These are phyloP conservation scores for Fonsecaea pedrosoi DNA, from an alignment of 2,329 filamentous ascomycete genomes.

Conservation along the genomic window DNA sequence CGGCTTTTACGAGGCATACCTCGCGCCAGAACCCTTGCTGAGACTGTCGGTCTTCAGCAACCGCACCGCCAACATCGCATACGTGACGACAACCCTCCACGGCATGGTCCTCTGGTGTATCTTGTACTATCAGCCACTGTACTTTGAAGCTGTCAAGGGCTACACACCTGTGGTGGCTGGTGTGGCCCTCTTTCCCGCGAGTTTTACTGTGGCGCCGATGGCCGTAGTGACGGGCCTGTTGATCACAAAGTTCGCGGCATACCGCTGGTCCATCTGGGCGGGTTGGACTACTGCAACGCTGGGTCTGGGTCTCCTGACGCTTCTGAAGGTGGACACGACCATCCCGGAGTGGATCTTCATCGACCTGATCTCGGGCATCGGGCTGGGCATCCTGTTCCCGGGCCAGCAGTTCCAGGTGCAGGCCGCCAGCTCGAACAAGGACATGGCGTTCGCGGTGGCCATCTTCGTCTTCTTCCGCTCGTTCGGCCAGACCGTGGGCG, in stretches of 20 bases:
- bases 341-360: slow-evolving; percentile 59
- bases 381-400: slow-evolving; percentile 70
- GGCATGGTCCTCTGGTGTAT: slow-evolving; percentile 58
- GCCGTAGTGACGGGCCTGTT: slow-evolving; percentile 63
- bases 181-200: slow-evolving; percentile 65
- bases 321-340: slow-evolving; percentile 36
- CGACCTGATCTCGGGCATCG: slow-evolving; percentile 68
- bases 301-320: slow-evolving; percentile 61
- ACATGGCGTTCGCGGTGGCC: slow-evolving; percentile 67
- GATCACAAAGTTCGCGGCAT: slow-evolving; percentile 63
- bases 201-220: slow-evolving; percentile 68
- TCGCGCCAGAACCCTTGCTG: slow-evolving; percentile 60
- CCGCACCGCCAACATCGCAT: slow-evolving; percentile 57
- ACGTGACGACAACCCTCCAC: slow-evolving; percentile 63
- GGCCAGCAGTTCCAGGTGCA: slow-evolving; percentile 69
- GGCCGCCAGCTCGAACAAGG: slow-evolving; percentile 62
- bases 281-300: slow-evolving; percentile 68
- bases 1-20: slow-evolving; percentile 60
- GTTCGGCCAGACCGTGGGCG: slow-evolving; percentile 69
- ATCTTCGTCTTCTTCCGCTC: slow-evolving; percentile 72
- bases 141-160: slow-evolving; percentile 56
- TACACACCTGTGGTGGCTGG: slow-evolving; percentile 62
- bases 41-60: slow-evolving; percentile 54
- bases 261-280: slow-evolving; percentile 65
- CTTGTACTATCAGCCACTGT: slow-evolving; percentile 62